Evolutionary conservation across 2,329 filamentous ascomycete species (phyloP), one percentile per base, ranked within the genome.

Genomic region (Colletotrichum phormii): DNA sequence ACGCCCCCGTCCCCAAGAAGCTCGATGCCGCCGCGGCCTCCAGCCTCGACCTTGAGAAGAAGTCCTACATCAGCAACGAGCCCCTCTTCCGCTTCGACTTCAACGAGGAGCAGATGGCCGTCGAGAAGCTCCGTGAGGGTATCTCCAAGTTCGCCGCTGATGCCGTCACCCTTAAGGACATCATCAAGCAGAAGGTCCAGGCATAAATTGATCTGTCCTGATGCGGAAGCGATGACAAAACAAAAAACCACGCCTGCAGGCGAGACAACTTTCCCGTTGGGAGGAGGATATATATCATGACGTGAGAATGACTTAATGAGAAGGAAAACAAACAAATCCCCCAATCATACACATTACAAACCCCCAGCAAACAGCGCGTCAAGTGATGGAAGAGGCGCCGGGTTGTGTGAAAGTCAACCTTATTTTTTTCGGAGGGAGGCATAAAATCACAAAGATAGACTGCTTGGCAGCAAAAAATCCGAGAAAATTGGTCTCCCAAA

Each of bases 141-240:
- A 99, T 99, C 89, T 97, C 94, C 90, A 98, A 98, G 89, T 99
- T 99, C 82, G 96, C 97, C 72, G 97, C 97, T 78, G 97, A 99
- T 82, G 95, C 97, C 78, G 87, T 95, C 77, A 97, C 95, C 73
- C 92, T 99, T 80, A 98, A 98, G 93, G 90, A 91, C 76, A 95
- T 97, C 81, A 89, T 99, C 81, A 93, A 93, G 89, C 85, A 91
- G 86, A 98, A 98, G 94, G 89, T 98, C 79, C 67, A 76, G 68
- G 83, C 84, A 74, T 86, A 86, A 82, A 77, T 68, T 31, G 33
- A n/a, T 7, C 15, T n/a, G 31, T 9, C 33, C 5, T 35, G 59
- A 64, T n/a, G 35, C 49, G 18, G 22, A 61, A 49, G 18, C 22
- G 60, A 46, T 54, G 31, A 46, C 37, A 49, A 42, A 64, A 55